Percentiles rank a stretch among this genome's conserved stretches.
Evolutionary conservation across 805 yeast genomes (phyloP).

Genomic region (Metschnikowia cerradonensis): DNA sequence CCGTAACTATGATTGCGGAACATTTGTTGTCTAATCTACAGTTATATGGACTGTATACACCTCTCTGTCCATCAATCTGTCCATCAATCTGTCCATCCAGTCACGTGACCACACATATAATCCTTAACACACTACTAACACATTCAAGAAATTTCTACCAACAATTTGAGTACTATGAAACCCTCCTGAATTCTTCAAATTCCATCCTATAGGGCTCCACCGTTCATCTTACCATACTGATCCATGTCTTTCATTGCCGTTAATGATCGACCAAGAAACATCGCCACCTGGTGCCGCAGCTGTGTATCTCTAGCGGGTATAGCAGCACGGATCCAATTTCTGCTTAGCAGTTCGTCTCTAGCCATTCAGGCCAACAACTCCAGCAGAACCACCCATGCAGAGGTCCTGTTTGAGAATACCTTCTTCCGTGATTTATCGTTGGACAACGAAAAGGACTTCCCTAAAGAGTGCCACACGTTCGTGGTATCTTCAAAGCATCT

Average conservation of each 20-base stretch:
- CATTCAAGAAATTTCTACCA: too few relatives aligned
- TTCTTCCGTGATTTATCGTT: constrained; percentile 50
- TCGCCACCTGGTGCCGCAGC: constrained; percentile 52
- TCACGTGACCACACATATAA: too few relatives aligned
- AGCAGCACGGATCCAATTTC: constrained; percentile 52
- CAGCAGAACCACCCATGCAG: constrained; percentile 56
- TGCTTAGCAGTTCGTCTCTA: constrained; percentile 33
- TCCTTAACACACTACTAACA: too few relatives aligned
- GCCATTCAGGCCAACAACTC: constrained; percentile 51
- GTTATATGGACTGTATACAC: too few relatives aligned
- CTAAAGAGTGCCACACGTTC: constrained; percentile 33
- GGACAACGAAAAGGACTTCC: constrained; percentile 35
- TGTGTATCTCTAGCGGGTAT: constrained; percentile 51
- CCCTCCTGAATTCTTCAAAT: too few relatives aligned
- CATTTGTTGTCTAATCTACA: too few relatives aligned
- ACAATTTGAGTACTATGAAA: too few relatives aligned
- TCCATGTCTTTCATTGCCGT: constrained; percentile 34
- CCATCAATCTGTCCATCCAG: too few relatives aligned
- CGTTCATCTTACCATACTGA: too few relatives aligned
- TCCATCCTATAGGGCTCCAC: too few relatives aligned
- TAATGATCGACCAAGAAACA: constrained; percentile 40
- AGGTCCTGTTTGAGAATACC: constrained; percentile 40
- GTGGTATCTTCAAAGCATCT: constrained; percentile 37
- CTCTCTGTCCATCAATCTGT: too few relatives aligned
- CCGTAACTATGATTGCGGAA: too few relatives aligned